Base-by-base conservation (phyloP, 768 basidiomycete species). In the Mycena alexandri region DNA sequence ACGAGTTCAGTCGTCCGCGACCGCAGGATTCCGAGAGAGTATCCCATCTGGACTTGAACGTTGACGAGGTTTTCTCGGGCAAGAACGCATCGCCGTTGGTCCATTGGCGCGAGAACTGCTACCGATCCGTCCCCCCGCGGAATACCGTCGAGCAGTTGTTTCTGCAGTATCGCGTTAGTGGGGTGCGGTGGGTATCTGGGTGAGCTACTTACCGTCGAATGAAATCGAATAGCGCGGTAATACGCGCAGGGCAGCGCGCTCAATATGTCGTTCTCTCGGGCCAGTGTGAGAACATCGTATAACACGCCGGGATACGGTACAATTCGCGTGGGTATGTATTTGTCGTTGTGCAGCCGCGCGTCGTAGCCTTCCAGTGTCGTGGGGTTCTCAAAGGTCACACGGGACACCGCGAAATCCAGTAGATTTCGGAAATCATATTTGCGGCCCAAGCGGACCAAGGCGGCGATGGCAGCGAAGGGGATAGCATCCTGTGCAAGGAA, bases 71-170 rank as follows among this genome's bases (percentile, higher is more conserved):
- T 19, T 22, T 59, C 58, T 7, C 58, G 29, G 34, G n/a, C 14
- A 6, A 59, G 3, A 4, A 47, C 29, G 43, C 58, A 59, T 12
- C 46, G 58, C 12, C 58, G 58, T 38, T 36, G 46, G 46, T 59
- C 46, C 6, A 24, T 36, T 13, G 59, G 47, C 36, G 47, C 38
- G 48, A 22, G 17, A 11, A 22, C 13, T 34, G 29, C 29, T 3
- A 29, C 29, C 21, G 38, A 22, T 21, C 34, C 54, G 36, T 61
- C 36, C 4, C 41, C 22, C 38, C 21, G 55, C 5, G 33, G n/a
- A 11, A 57, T 12, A 16, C 56, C 56, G 14, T 57, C 56, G 11
- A 57, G n/a, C 10, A 57, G 19, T 19, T 33, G 10, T 12, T 10
- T 34, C 56, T 29, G 6, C 29, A 3, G 29, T 29, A 29, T 29